These are phyloP conservation scores for Schwanniomyces occidentalis DNA, from an alignment of 805 yeast genomes.

Conservation along the genomic window DNA sequence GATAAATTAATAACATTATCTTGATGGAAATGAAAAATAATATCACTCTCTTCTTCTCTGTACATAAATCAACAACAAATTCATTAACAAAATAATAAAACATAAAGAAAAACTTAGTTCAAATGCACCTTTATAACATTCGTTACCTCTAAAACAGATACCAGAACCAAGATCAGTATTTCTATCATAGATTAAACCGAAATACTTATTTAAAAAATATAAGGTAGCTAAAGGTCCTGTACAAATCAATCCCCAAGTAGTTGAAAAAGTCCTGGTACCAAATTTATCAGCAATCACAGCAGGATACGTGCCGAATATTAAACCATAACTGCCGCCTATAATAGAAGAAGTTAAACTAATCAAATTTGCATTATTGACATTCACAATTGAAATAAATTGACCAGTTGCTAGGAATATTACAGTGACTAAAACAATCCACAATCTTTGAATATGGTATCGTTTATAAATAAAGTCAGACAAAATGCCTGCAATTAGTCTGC, in stretches of 20 bases:
- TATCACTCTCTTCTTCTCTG: conserved; percentile 21
- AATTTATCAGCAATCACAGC: conserved; percentile 72
- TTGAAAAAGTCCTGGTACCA: conserved; percentile 67
- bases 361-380: conserved; percentile 28
- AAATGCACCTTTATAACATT: conserved; percentile 39
- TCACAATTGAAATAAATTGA: conserved; percentile 33
- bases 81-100: conserved; percentile 22
- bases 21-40: too few species aligned
- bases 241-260: conserved; percentile 74
- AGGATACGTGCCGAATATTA: conserved; percentile 72
- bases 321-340: conserved; percentile 68
- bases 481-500: conserved; percentile 66
- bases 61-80: conserved; percentile 24
- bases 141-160: conserved; percentile 36
- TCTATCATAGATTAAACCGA: conserved; percentile 56
- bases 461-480: conserved; percentile 60
- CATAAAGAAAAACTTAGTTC: conserved; percentile 30
- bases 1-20: not conserved
- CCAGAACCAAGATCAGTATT: conserved; percentile 42
- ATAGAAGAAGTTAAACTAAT: conserved; percentile 52
- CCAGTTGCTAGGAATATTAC: conserved; percentile 35
- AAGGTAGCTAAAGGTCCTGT: conserved; percentile 66
- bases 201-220: conserved; percentile 51
- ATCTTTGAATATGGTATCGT: conserved; percentile 52
- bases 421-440: conserved; percentile 61